These are phyloP conservation scores for Penicillium concentricum DNA, from an alignment of 2,329 filamentous ascomycete species.

Conservation along the genomic window DNA sequence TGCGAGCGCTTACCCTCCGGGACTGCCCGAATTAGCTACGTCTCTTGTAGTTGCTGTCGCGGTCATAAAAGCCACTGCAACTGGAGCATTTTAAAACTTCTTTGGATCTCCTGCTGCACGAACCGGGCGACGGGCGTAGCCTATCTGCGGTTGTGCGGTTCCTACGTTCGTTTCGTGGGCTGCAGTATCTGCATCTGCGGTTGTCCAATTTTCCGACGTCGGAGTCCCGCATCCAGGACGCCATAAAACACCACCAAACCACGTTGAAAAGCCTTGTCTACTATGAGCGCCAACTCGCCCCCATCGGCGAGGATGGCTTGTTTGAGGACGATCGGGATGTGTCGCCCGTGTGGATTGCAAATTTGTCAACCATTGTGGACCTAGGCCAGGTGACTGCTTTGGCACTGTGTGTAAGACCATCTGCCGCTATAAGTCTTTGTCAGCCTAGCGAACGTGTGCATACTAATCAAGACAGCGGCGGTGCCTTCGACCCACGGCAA, in stretches of 20 bases:
- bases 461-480: neutral
- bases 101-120: neutral
- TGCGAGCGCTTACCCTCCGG: neutral
- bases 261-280: slow-evolving; percentile 8
- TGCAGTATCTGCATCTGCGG: slow-evolving; percentile 9
- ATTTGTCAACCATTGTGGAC: slow-evolving; percentile 4
- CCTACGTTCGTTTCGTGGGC: slow-evolving; percentile 8
- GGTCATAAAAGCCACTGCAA: neutral
- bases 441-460: neutral
- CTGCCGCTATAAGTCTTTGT: slow-evolving; percentile 4
- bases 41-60: neutral
- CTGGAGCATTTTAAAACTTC: neutral
- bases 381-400: neutral
- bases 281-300: slow-evolving; percentile 8
- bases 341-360: neutral
- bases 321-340: slow-evolving; percentile 11
- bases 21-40: neutral
- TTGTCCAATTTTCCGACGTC: slow-evolving; percentile 9
- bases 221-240: neutral
- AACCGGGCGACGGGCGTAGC: neutral
- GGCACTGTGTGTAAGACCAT: slow-evolving; percentile 4
- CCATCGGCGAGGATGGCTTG: slow-evolving; percentile 3
- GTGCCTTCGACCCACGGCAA: neutral
- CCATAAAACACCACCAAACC: slow-evolving; percentile 3
- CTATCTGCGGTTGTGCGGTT: slow-evolving; percentile 1